Evolutionary conservation across 83 land plant genomes (phyloP).

Genomic region (Picea engelmannii): DNA sequence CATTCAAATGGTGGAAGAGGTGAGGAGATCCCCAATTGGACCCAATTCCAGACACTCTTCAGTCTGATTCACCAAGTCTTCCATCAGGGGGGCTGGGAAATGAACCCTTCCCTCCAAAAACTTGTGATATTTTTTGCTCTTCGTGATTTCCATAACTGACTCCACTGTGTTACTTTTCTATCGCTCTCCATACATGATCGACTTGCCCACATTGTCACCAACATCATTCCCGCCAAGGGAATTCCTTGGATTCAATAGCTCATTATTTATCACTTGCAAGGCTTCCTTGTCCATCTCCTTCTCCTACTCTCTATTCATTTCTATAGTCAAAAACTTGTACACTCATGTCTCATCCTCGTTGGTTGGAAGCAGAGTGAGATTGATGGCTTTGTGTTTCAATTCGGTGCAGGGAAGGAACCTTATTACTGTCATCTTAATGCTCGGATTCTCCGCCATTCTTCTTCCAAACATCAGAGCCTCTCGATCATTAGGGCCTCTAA

Average conservation of each 20-base stretch:
- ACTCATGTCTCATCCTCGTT: not conserved
- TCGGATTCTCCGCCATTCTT: conserved; percentile 82
- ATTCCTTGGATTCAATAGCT: too few relatives aligned
- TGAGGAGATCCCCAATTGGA: conserved; percentile 54
- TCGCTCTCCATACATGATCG: conserved; percentile 21
- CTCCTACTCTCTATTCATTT: conserved; percentile 15
- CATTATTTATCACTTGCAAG: not conserved
- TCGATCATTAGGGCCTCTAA: conserved; percentile 90
- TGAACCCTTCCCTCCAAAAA: conserved; percentile 31
- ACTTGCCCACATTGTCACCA: conserved; percentile 5
- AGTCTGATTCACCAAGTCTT: conserved; percentile 31
- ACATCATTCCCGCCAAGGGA: too few relatives aligned
- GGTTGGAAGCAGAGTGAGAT: conserved; percentile 21
- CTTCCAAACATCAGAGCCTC: conserved; percentile 74
- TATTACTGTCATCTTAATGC: conserved; percentile 59
- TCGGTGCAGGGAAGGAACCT: conserved; percentile 16
- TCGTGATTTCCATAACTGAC: conserved; percentile 36
- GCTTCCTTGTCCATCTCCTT: conserved; percentile 13
- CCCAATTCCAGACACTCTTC: conserved; percentile 60
- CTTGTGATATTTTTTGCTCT: conserved; percentile 24
- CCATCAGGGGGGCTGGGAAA: conserved; percentile 20
- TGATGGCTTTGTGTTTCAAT: conserved; percentile 17
- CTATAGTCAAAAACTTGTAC: conserved; percentile 38
- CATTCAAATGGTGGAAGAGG: conserved; percentile 23
- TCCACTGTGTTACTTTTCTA: conserved; percentile 30